Conservation (phyloP, 2,329 filamentous ascomycete genomes). For the Aspergillus proliferans region DNA sequence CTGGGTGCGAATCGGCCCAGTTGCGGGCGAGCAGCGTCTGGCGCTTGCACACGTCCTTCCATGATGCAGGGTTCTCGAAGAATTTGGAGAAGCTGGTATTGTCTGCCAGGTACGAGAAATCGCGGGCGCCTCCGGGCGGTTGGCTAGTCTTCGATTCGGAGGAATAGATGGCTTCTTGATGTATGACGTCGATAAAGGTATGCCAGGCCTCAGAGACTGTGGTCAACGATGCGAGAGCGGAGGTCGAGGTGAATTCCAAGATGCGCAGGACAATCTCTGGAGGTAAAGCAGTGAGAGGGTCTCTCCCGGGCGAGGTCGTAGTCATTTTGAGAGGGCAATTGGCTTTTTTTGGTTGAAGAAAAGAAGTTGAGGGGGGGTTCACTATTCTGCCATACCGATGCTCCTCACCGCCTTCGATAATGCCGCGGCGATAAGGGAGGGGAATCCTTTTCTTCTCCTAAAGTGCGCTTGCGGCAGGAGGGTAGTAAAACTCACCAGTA, state of each 20-base stretch:
- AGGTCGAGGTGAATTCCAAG: slow-evolving; percentile 32
- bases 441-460: too few relatives aligned
- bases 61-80: slow-evolving; percentile 30
- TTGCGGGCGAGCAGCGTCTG: slow-evolving; percentile 35
- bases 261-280: slow-evolving; percentile 38
- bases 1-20: slow-evolving; percentile 30
- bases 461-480: too few relatives aligned
- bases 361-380: neutral
- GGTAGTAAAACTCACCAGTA: too few relatives aligned
- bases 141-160: slow-evolving; percentile 24
- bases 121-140: slow-evolving; percentile 18
- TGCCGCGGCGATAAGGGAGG: too few relatives aligned
- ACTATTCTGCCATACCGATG: neutral
- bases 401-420: neutral
- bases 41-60: slow-evolving; percentile 42
- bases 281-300: slow-evolving; percentile 28
- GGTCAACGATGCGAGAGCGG: slow-evolving; percentile 32
- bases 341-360: neutral
- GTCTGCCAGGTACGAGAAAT: slow-evolving; percentile 25
- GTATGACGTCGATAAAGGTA: slow-evolving; percentile 37
- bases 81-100: slow-evolving; percentile 26
- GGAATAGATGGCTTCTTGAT: slow-evolving; percentile 40
- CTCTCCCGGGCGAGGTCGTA: slow-evolving; percentile 5
- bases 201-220: slow-evolving; percentile 34
- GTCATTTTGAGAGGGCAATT: slow-evolving; percentile 13